These are phyloP conservation scores for Fusarium veterinarium DNA, from an alignment of 2,329 filamentous ascomycete species.

Conservation along the genomic window DNA sequence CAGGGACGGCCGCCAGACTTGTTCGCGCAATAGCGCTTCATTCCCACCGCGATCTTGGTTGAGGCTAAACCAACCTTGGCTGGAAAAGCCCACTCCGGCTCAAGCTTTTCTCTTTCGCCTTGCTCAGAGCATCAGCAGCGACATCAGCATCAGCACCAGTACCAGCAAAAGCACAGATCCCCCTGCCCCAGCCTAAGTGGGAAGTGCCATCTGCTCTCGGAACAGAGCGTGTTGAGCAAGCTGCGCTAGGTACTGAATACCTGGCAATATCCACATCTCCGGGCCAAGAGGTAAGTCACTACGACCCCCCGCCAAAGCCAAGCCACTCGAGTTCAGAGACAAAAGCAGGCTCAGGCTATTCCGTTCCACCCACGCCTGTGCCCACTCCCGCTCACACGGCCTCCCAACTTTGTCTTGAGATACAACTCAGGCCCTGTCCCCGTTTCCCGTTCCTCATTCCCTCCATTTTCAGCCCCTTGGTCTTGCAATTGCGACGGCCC, in stretches of 20 bases:
- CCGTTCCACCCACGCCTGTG: constrained; percentile 43
- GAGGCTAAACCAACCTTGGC: constrained; percentile 41
- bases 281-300: constrained; percentile 26
- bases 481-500: constrained; percentile 44
- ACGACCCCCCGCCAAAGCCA: constrained; percentile 27
- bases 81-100: constrained; percentile 36
- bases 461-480: constrained; percentile 37
- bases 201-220: constrained; percentile 38
- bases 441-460: constrained; percentile 41
- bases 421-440: constrained; percentile 45
- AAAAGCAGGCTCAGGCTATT: constrained; percentile 37
- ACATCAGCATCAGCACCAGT: constrained; percentile 13
- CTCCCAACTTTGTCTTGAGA: constrained; percentile 45
- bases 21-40: constrained; percentile 45
- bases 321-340: constrained; percentile 28
- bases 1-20: constrained; percentile 45
- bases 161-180: constrained; percentile 29
- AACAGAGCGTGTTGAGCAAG: constrained; percentile 20
- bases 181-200: constrained; percentile 30
- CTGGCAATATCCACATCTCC: constrained; percentile 7
- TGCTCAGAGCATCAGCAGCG: constrained; percentile 25
- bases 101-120: constrained; percentile 42
- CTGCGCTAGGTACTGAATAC: constrained; percentile 19
- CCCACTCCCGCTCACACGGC: constrained; percentile 36
- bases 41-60: constrained; percentile 43